Evolutionary conservation across 139 green algal species (phyloP), one percentile per base, ranked within the genome.

Genomic region (Diplosphaera chodatii): DNA sequence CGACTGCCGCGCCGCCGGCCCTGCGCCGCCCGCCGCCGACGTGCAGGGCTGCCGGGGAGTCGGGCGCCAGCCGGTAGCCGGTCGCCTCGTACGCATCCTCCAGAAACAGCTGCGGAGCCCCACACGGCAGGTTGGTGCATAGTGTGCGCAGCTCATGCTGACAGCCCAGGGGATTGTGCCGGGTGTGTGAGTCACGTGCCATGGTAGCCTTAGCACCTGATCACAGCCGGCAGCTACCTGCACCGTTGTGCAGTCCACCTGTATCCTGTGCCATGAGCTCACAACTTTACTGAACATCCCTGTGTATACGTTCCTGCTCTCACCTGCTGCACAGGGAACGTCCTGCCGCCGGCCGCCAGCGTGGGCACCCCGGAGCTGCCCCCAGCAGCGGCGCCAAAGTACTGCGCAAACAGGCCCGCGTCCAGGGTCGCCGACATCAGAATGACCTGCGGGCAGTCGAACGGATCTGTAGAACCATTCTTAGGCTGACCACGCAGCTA

Each of bases 351-450:
- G 6, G 87, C 89, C 16, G 71, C 64, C 55, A 94, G 70, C 55
- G 84, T 71, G 15, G 88, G 79, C 73, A 79, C 88, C 55, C 72
- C 82, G n/a, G n/a, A n/a, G 13, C 74, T 77, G 37, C 37, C 37
- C 10, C 37, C 37, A 13, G 37, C 37, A 8, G 37, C 37, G 37
- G 8, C 37, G 10, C 37, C 37, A 77, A 97, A 97, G 85, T 98
- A 98, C 16, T 68, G 48, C 0, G 85, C 76, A 73, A 98, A 96
- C 28, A 94, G 76, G 48, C 80, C 70, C 0, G 88, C 83, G 70
- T 99, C 86, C 63, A 96, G 74, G 0, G 93, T 99, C 13, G 94
- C 94, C 8, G 83, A 94, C 94, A 98, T 98, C 22, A 98, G 88
- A 0, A 98, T 71, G 16, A 98, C 75, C 74, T 90, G 75, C 13